Evolutionary conservation across 139 green algal genomes (phyloP).

Genomic region (Raphidocelis subcapitata): DNA sequence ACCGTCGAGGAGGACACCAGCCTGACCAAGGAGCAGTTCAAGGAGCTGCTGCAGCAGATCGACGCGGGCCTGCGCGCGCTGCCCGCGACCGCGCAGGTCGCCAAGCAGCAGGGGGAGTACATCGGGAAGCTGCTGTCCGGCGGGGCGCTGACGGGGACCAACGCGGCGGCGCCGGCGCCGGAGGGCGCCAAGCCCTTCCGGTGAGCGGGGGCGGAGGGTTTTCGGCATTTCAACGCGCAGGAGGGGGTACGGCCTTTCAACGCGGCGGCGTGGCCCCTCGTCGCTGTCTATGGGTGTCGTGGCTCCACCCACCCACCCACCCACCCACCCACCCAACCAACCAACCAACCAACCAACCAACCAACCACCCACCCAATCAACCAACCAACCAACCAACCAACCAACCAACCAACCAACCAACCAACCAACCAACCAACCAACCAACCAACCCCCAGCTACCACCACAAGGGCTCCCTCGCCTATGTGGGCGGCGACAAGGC

Average conservation of each 20-base stretch:
- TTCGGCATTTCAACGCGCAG: not conserved
- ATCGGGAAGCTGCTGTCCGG: conserved; percentile 51
- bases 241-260: not conserved
- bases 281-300: not conserved
- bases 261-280: not conserved
- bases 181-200: conserved; percentile 7
- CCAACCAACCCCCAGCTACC: conserved; percentile 31
- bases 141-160: conserved; percentile 7
- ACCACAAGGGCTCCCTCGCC: conserved; percentile 74
- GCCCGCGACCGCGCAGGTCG: conserved; percentile 84
- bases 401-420: too few relatives aligned
- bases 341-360: too few relatives aligned
- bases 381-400: too few relatives aligned
- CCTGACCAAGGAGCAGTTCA: conserved; percentile 71
- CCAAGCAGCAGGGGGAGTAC: conserved; percentile 85
- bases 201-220: conserved; percentile 6
- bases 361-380: too few relatives aligned
- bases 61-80: conserved; percentile 68
- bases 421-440: not conserved
- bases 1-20: conserved; percentile 28
- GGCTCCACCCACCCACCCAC: too few relatives aligned
- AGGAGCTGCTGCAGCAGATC: conserved; percentile 68
- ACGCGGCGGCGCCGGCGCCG: not conserved
- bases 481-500: conserved; percentile 88
- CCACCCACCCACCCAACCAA: too few relatives aligned